These are phyloP conservation scores for Saccharomyces pastorianus DNA, from an alignment of 1,139 yeast genomes.

Conservation along the genomic window DNA sequence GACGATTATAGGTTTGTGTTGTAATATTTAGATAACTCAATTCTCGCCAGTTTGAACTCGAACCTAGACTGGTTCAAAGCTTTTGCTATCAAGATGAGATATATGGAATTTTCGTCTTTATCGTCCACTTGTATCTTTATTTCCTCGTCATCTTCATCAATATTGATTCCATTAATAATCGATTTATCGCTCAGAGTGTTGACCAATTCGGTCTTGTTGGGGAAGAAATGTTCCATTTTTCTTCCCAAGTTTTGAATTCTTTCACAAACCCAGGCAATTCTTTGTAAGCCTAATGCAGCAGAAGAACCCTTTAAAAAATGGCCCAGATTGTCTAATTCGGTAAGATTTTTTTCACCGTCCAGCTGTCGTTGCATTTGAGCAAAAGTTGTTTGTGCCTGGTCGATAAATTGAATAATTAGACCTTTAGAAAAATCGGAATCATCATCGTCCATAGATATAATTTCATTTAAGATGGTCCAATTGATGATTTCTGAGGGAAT, in stretches of 20 bases:
- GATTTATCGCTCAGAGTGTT: conserved; percentile 13
- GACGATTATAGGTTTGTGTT: conserved; percentile 38
- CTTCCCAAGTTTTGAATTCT: conserved; percentile 87
- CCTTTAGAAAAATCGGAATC: conserved; percentile 70
- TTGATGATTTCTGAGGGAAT: conserved; percentile 61
- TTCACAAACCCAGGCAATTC: conserved; percentile 82
- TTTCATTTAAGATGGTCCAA: conserved; percentile 82
- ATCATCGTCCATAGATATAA: conserved; percentile 90
- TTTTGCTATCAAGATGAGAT: conserved; percentile 36
- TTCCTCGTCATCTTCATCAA: conserved; percentile 8
- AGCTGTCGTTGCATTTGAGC: conserved; percentile 58
- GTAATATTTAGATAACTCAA: conserved; percentile 52
- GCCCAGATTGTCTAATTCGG: conserved; percentile 64
- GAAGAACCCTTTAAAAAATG: conserved; percentile 94
- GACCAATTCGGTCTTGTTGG: conserved; percentile 21
- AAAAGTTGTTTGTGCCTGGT: conserved; percentile 80
- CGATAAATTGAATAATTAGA: conserved; percentile 74
- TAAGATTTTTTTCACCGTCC: conserved; percentile 37
- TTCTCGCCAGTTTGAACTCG: conserved; percentile 50
- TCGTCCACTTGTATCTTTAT: conserved; percentile 1
- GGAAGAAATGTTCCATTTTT: conserved; percentile 34
- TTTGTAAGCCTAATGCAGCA: conserved; percentile 80
- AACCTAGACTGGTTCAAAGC: conserved; percentile 52
- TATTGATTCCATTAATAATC: conserved; percentile 10
- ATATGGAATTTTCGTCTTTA: conserved; percentile 11